These are phyloP conservation scores for Ceratopteris richardii DNA, from an alignment of 75 land plant species.

Conservation along the genomic window DNA sequence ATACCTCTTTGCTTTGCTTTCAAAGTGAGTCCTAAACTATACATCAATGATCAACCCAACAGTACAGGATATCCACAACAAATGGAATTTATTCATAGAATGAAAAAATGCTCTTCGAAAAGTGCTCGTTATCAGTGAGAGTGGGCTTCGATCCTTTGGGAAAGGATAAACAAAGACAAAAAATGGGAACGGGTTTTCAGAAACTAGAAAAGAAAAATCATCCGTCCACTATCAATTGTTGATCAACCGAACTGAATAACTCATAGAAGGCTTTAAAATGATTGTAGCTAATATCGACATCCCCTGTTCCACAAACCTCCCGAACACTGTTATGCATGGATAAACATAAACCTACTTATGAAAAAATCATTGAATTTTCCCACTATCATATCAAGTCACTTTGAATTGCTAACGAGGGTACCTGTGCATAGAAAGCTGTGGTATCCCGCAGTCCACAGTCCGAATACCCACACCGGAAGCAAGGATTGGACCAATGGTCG, in stretches of 20 bases:
- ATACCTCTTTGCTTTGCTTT: no score
- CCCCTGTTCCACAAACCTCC: constrained; percentile 85
- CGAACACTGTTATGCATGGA: constrained; percentile 45
- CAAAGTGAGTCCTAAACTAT: no score
- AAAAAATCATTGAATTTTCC: no score
- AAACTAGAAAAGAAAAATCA: no score
- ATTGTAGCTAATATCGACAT: constrained; percentile 71
- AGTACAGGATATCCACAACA: no score
- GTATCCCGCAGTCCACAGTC: constrained; percentile 94
- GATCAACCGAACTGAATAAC: constrained; percentile 61
- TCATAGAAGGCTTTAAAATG: constrained; percentile 85
- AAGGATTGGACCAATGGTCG: constrained; percentile 94
- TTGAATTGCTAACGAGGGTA: constrained; percentile 3
- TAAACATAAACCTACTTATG: constrained; percentile 4
- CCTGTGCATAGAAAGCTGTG: constrained; percentile 99
- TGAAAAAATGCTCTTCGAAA: no score
- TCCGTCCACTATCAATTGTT: constrained; percentile 54
- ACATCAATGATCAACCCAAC: no score
- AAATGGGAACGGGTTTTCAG: no score
- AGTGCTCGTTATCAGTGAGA: no score
- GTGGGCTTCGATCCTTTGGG: no score
- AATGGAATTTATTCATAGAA: no score
- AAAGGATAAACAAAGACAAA: no score
- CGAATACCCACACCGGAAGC: constrained; percentile 95
- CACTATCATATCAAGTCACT: not conserved